Conservation (phyloP, 2,329 filamentous ascomycete genomes). For the Fusarium proliferatum region DNA sequence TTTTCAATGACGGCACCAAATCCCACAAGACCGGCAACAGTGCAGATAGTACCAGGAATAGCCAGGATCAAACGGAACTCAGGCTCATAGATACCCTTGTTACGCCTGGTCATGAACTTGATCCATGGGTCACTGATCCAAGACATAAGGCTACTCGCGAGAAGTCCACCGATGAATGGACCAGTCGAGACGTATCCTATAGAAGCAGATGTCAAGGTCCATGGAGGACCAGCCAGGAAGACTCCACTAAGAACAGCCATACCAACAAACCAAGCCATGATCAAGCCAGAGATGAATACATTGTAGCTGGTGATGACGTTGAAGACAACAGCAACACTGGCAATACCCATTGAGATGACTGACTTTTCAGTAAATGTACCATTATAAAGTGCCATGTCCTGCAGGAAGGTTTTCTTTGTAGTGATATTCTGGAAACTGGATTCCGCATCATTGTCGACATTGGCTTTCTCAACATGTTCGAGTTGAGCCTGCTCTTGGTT, state of each 20-base stretch:
- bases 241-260: slow-evolving; percentile 17
- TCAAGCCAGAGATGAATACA: slow-evolving; percentile 1
- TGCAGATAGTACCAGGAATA: neutral
- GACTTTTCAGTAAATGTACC: slow-evolving; percentile 6
- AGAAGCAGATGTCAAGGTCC: slow-evolving; percentile 8
- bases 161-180: slow-evolving; percentile 9
- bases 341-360: slow-evolving; percentile 5
- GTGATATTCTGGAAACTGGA: neutral
- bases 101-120: slow-evolving; percentile 3
- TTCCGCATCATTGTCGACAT: no score
- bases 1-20: slow-evolving; percentile 2
- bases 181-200: slow-evolving; percentile 12
- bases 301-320: slow-evolving; percentile 16
- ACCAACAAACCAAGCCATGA: slow-evolving; percentile 18
- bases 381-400: slow-evolving; percentile 4
- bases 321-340: neutral
- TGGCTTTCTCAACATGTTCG: no score
- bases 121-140: slow-evolving; percentile 5
- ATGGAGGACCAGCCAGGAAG: slow-evolving; percentile 17
- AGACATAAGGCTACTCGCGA: neutral
- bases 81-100: slow-evolving; percentile 18
- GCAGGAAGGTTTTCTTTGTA: neutral
- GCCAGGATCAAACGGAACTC: slow-evolving; percentile 11
- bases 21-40: slow-evolving; percentile 1
- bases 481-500: no score